These are phyloP conservation scores for Bothriochloa decipiens DNA, from an alignment of 176 grass and related monocot species.

Conservation along the genomic window DNA sequence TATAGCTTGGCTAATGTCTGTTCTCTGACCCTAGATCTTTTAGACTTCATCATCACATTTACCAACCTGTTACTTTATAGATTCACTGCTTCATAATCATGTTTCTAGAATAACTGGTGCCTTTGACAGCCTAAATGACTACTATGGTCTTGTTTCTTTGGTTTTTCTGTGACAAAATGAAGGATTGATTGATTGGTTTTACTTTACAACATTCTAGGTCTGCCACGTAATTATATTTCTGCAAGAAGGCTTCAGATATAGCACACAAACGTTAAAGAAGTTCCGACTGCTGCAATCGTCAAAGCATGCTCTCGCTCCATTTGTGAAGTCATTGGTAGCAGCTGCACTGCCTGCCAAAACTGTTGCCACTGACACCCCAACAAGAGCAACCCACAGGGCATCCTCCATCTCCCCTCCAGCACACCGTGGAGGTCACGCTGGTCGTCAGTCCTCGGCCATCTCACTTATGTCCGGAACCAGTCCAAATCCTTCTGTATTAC, in stretches of 20 bases:
- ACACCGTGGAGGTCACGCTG: conserved; percentile 50
- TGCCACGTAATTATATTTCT: conserved; percentile 94
- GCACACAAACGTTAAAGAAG: conserved; percentile 74
- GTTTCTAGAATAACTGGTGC: background rate
- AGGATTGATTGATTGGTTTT: conserved; percentile 25
- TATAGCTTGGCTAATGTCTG: background rate
- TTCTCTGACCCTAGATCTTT: background rate
- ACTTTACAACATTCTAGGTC: conserved; percentile 52
- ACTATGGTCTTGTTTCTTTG: background rate
- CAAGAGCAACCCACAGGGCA: conserved; percentile 42
- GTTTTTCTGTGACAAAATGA: background rate
- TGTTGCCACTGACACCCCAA: conserved; percentile 44
- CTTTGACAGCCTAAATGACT: background rate
- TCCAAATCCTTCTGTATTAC: conserved; percentile 53
- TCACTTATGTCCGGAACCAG: conserved; percentile 73
- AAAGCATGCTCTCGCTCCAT: conserved; percentile 83
- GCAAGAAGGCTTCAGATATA: conserved; percentile 72
- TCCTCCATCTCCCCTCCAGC: conserved; percentile 58
- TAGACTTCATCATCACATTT: background rate
- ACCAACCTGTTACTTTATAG: background rate
- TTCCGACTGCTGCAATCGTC: conserved; percentile 82
- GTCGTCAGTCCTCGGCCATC: conserved; percentile 60
- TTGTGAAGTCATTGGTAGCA: conserved; percentile 53
- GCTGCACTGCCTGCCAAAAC: conserved; percentile 48
- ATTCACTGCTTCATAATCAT: background rate